A percentile compares a stretch with the other conserved stretches of the same genome.
phyloP scores from a whole-genome alignment of 352 stramenopile species.

The Elongisporangium prolatum region DNA sequence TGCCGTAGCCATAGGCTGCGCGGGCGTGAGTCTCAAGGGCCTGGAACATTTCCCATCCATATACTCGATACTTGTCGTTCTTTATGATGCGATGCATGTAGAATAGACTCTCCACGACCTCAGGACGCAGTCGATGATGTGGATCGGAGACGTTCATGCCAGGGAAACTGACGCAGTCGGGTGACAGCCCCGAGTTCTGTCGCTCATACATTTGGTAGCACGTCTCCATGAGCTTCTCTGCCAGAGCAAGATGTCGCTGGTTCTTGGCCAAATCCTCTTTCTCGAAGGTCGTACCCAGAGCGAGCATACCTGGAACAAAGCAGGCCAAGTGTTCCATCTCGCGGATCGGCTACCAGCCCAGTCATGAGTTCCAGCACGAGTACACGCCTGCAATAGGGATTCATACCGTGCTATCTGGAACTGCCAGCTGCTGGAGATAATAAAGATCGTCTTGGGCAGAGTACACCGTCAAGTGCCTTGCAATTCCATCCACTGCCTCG shows the following conservation, averaged over 20 bases:
- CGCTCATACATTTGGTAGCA: constrained; percentile 81
- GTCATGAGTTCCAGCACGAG: not conserved
- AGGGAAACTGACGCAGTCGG: constrained; percentile 66
- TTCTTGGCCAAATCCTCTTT: constrained; percentile 63
- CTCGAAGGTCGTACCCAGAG: constrained; percentile 57
- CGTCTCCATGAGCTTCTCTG: constrained; percentile 61
- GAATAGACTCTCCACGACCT: constrained; percentile 89
- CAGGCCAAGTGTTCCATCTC: constrained; percentile 87
- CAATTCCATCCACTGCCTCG: constrained; percentile 45
- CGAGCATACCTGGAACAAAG: constrained; percentile 82
- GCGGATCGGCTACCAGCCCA: constrained; percentile 4
- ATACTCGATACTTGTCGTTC: constrained; percentile 71
- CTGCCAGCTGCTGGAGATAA: constrained; percentile 17
- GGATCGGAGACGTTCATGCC: constrained; percentile 14
- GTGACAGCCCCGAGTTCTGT: constrained; percentile 50
- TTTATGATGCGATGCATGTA: constrained; percentile 84
- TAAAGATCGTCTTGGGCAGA: constrained; percentile 30
- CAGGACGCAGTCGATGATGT: constrained; percentile 73
- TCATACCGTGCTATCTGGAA: constrained; percentile 6
- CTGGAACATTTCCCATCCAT: constrained; percentile 77
- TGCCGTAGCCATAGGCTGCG: constrained; percentile 59
- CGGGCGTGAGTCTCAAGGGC: constrained; percentile 69
- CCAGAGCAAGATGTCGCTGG: constrained; percentile 61
- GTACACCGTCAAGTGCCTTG: constrained; percentile 25
- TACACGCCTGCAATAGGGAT: not conserved